phyloP scores from a whole-genome alignment of 208 protist genomes.

The Tritrichomonas foetus region DNA sequence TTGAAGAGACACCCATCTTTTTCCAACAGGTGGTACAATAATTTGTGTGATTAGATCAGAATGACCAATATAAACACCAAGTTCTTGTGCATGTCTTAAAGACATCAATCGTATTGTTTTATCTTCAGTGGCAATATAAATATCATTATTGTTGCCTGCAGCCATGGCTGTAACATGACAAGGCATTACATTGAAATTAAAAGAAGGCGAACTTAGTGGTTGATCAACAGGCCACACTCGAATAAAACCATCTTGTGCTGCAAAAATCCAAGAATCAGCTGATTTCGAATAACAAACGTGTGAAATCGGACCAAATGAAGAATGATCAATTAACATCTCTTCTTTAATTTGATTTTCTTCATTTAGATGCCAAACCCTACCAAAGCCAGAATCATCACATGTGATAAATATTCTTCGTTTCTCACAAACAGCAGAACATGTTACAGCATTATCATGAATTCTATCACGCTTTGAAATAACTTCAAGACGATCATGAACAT shows the following conservation, averaged over 20 bases:
- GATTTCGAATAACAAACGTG: neutral
- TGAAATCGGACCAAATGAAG: neutral
- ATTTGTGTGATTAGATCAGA: neutral
- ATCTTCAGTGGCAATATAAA: neutral
- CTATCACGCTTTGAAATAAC: neutral
- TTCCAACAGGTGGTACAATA: neutral
- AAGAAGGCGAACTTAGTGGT: neutral
- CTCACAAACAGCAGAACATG: neutral
- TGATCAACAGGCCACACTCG: neutral
- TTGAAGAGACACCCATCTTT: neutral
- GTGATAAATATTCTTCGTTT: neutral
- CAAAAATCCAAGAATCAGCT: neutral
- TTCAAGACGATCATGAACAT: neutral
- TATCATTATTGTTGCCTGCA: neutral
- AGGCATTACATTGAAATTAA: neutral
- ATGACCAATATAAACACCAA: neutral
- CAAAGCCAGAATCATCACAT: neutral
- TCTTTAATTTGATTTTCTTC: neutral
- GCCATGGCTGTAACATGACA: neutral
- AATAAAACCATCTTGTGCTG: neutral
- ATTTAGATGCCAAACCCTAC: neutral
- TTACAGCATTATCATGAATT: neutral
- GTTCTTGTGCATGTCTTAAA: neutral
- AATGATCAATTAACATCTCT: neutral
- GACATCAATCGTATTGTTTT: neutral